phyloP scores from a whole-genome alignment of 768 basidiomycete species.

The Exidia glandulosa region DNA sequence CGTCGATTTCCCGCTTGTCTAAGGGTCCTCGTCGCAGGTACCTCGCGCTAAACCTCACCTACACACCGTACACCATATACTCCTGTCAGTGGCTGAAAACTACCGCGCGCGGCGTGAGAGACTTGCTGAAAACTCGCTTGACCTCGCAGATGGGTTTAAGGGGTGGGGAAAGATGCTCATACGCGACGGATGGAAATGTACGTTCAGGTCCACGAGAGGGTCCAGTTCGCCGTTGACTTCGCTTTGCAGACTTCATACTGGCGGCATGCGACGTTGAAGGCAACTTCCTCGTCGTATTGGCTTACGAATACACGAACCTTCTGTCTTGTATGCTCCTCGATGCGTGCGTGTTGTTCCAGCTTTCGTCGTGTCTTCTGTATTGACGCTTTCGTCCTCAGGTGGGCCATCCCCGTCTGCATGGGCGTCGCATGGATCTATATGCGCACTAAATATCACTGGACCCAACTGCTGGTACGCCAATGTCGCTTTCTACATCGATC shows the following conservation, averaged over 20 bases:
- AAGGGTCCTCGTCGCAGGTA: constrained; percentile 53
- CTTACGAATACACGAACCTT: constrained; percentile 78
- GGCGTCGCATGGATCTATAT: constrained; percentile 78
- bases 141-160: constrained; percentile 58
- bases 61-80: constrained; percentile 86
- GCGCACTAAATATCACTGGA: constrained; percentile 72
- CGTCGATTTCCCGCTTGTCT: not conserved
- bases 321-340: constrained; percentile 89
- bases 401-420: constrained; percentile 84
- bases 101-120: not conserved
- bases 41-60: constrained; percentile 59
- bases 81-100: constrained; percentile 46
- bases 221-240: no score
- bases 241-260: constrained; percentile 57
- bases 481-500: not conserved
- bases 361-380: not conserved
- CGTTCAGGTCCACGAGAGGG: constrained; percentile 19
- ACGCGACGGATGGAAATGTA: constrained; percentile 83
- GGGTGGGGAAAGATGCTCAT: constrained; percentile 70
- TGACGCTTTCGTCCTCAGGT: constrained; percentile 20
- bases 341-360: constrained; percentile 36
- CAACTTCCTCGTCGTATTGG: constrained; percentile 80
- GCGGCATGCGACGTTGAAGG: constrained; percentile 79
- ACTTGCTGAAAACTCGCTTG: not conserved
- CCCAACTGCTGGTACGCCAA: constrained; percentile 55